Conservation (phyloP, 371 early-diverging fungal species). For the Sporodiniella umbellata region DNA sequence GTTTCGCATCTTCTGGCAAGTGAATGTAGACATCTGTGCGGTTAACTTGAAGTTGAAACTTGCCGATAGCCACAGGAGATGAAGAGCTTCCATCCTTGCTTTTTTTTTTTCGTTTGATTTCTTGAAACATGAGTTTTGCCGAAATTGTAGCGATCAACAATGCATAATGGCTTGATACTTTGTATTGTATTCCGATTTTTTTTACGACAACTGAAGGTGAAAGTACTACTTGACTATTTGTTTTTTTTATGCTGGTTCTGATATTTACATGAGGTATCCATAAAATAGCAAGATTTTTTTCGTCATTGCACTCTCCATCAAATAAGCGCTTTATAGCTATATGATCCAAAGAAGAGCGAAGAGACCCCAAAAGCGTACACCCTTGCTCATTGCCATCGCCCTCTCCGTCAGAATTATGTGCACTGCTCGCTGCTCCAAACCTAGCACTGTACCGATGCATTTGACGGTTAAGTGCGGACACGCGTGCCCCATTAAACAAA, state of each 20-base stretch:
- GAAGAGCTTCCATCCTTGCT: not conserved
- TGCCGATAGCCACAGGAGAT: not conserved
- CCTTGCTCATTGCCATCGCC: constrained; percentile 1
- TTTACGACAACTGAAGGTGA: constrained; percentile 23
- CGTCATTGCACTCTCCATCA: not conserved
- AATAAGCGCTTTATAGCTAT: constrained; percentile 14
- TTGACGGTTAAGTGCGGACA: constrained; percentile 6
- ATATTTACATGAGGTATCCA: constrained; percentile 34
- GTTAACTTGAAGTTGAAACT: constrained; percentile 30
- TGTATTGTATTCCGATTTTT: constrained; percentile 27
- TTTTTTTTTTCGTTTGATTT: not conserved
- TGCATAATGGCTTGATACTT: constrained; percentile 30
- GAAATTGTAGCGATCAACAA: constrained; percentile 14
- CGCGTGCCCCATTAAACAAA: constrained; percentile 22
- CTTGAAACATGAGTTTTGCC: constrained; percentile 3
- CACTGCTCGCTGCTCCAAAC: not conserved
- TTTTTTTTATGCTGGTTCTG: constrained; percentile 2
- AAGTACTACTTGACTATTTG: not conserved
- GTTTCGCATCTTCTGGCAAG: constrained; percentile 18
- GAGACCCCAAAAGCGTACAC: constrained; percentile 5
- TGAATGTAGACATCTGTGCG: constrained; percentile 22
- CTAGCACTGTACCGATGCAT: not conserved
- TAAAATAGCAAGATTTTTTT: constrained; percentile 16
- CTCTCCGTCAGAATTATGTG: not conserved
- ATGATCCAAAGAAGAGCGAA: constrained; percentile 12